phyloP scores from a whole-genome alignment of 2,329 filamentous ascomycete species.

The Stachybotrys elegans region DNA sequence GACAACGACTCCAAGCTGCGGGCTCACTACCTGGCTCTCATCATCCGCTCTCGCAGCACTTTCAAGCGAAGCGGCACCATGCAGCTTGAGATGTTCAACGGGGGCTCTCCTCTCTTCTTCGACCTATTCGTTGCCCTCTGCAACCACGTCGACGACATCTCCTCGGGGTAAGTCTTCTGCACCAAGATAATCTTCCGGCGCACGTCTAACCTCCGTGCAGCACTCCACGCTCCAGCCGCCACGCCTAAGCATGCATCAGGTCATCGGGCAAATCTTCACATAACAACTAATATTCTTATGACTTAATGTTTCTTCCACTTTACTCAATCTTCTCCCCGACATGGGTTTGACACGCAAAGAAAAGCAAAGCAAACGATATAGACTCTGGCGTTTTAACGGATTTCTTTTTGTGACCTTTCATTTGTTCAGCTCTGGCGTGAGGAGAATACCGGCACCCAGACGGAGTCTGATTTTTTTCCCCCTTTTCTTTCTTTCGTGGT shows the following conservation, averaged over 20 bases:
- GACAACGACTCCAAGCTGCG: conserved; percentile 87
- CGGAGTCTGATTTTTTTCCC: not conserved
- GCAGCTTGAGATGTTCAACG: conserved; percentile 90
- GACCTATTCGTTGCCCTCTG: conserved; percentile 90
- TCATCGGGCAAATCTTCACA: too few relatives aligned
- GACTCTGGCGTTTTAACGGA: conserved; percentile 2
- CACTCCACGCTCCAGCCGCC: conserved; percentile 44
- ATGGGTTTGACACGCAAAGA: not conserved
- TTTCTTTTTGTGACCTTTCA: conserved; percentile 7
- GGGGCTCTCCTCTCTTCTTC: conserved; percentile 80
- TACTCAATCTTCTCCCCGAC: too few relatives aligned
- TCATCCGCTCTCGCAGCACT: conserved; percentile 79
- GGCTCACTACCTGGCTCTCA: conserved; percentile 86
- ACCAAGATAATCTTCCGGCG: not conserved
- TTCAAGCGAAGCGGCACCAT: conserved; percentile 94
- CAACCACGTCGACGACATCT: conserved; percentile 77
- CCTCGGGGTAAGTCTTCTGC: conserved; percentile 44
- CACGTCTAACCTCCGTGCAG: conserved; percentile 17
- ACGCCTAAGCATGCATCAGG: too few relatives aligned
- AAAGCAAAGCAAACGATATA: conserved; percentile 1
- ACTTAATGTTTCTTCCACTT: too few relatives aligned
- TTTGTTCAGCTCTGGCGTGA: too few relatives aligned
- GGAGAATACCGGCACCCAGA: too few relatives aligned
- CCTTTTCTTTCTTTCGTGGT: conserved; percentile 9
- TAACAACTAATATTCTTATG: too few relatives aligned